Conservation (phyloP, 768 basidiomycete species). For the Suillus ampliporus region DNA sequence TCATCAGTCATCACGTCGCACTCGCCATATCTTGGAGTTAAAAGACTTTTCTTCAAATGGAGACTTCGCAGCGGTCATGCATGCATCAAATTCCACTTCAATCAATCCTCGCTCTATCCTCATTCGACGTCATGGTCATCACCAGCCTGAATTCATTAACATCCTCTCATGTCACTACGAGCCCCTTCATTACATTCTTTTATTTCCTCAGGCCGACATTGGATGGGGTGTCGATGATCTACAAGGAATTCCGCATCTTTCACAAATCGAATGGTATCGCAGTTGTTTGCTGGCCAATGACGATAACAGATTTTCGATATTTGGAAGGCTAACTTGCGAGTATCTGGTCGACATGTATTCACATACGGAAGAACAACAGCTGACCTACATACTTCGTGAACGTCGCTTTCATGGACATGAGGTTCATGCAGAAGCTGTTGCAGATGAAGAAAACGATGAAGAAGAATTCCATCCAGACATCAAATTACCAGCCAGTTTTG, state of each 20-base stretch:
- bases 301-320: constrained; percentile 34
- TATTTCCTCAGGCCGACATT: constrained; percentile 42
- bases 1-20: too few relatives aligned
- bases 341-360: constrained; percentile 48
- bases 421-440: constrained; percentile 30
- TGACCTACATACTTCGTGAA: constrained; percentile 41
- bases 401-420: constrained; percentile 4
- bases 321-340: constrained; percentile 40
- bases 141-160: too few relatives aligned
- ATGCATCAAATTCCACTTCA: too few relatives aligned
- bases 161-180: constrained; percentile 41
- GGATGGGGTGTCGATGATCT: constrained; percentile 39
- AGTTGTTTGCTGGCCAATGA: constrained; percentile 35
- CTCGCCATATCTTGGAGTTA: too few relatives aligned
- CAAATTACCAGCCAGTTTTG: constrained; percentile 42
- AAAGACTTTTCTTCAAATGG: too few relatives aligned
- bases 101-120: too few relatives aligned
- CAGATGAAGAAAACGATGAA: constrained; percentile 29
- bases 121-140: too few relatives aligned
- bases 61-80: too few relatives aligned
- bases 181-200: constrained; percentile 42
- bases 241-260: constrained; percentile 21
- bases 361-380: constrained; percentile 36
- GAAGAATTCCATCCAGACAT: constrained; percentile 35
- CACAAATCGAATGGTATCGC: constrained; percentile 43